A percentile compares a stretch with the other conserved stretches of the same genome.
These are phyloP conservation scores for Podospora sp. DNA, from an alignment of 495 filamentous ascomycete genomes.

Conservation along the genomic window DNA sequence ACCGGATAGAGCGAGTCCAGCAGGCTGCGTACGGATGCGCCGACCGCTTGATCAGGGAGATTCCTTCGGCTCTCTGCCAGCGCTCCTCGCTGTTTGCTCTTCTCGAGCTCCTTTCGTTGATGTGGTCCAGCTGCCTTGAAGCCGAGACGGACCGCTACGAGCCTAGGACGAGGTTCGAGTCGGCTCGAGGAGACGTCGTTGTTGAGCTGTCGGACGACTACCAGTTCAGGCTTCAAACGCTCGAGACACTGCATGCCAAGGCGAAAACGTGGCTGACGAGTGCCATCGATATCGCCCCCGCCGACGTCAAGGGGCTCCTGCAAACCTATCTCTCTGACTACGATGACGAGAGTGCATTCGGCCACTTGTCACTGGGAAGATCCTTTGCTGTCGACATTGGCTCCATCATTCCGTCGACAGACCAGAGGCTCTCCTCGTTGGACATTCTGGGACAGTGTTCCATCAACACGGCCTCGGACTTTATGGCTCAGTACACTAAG, in stretches of 20 bases:
- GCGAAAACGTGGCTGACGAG: constrained; percentile 78
- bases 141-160: constrained; percentile 92
- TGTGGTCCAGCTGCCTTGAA: constrained; percentile 94
- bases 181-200: constrained; percentile 69
- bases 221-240: constrained; percentile 70
- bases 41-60: constrained; percentile 77
- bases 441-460: constrained; percentile 68
- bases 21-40: constrained; percentile 78
- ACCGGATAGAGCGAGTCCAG: constrained; percentile 87
- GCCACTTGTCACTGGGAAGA: constrained; percentile 88
- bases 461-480: constrained; percentile 90
- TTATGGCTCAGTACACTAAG: constrained; percentile 95
- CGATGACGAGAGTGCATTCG: constrained; percentile 82
- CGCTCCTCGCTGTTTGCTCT: constrained; percentile 87
- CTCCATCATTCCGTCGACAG: constrained; percentile 79
- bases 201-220: constrained; percentile 94
- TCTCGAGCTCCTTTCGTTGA: constrained; percentile 83
- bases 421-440: constrained; percentile 80
- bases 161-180: constrained; percentile 77
- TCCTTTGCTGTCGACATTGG: constrained; percentile 96
- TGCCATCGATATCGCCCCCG: constrained; percentile 80
- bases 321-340: constrained; percentile 96
- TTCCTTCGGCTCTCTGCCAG: constrained; percentile 89
- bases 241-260: constrained; percentile 73
- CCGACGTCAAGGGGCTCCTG: constrained; percentile 92